These are phyloP conservation scores for Fusarium aywerte DNA, from an alignment of 2,329 filamentous ascomycete species.

Conservation along the genomic window DNA sequence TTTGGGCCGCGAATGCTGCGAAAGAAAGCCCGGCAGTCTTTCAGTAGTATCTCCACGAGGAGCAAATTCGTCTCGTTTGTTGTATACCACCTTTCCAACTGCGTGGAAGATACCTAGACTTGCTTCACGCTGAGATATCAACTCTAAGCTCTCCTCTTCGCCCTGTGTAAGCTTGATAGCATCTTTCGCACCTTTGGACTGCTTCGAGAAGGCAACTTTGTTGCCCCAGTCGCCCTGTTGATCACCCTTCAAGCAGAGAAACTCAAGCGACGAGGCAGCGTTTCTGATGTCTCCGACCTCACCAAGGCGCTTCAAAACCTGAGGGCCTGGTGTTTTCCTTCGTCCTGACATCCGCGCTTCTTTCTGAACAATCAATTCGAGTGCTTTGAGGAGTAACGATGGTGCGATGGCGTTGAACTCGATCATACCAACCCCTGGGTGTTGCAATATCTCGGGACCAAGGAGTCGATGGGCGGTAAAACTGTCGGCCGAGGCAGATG, in stretches of 20 bases:
- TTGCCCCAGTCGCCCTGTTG: slow-evolving; percentile 79
- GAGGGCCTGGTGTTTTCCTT: slow-evolving; percentile 78
- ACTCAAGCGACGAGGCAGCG: slow-evolving; percentile 91
- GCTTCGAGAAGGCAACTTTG: slow-evolving; percentile 75
- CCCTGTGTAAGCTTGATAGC: slow-evolving; percentile 73
- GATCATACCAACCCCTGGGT: slow-evolving; percentile 81
- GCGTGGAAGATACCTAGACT: slow-evolving; percentile 96
- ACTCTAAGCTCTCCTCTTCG: slow-evolving; percentile 81
- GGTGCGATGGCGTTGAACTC: slow-evolving; percentile 95
- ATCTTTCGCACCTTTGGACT: slow-evolving; percentile 70
- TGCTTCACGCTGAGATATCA: slow-evolving; percentile 87
- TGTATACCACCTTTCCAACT: slow-evolving; percentile 95
- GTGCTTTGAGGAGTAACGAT: slow-evolving; percentile 83
- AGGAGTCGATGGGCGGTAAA: slow-evolving; percentile 92
- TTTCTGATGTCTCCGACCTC: slow-evolving; percentile 93
- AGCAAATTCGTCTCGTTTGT: slow-evolving; percentile 77
- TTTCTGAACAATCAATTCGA: slow-evolving; percentile 84
- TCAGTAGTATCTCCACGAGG: slow-evolving; percentile 59
- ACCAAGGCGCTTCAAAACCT: slow-evolving; percentile 80
- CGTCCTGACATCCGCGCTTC: slow-evolving; percentile 83
- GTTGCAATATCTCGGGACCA: slow-evolving; percentile 84
- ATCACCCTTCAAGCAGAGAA: slow-evolving; percentile 86
- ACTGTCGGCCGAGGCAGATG: slow-evolving; percentile 85
- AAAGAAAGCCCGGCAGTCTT: slow-evolving; percentile 68
- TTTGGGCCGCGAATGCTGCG: slow-evolving; percentile 67